Evolutionary conservation across 2,329 filamentous ascomycete species (phyloP).

Genomic region (Cercospora brassicicola): DNA sequence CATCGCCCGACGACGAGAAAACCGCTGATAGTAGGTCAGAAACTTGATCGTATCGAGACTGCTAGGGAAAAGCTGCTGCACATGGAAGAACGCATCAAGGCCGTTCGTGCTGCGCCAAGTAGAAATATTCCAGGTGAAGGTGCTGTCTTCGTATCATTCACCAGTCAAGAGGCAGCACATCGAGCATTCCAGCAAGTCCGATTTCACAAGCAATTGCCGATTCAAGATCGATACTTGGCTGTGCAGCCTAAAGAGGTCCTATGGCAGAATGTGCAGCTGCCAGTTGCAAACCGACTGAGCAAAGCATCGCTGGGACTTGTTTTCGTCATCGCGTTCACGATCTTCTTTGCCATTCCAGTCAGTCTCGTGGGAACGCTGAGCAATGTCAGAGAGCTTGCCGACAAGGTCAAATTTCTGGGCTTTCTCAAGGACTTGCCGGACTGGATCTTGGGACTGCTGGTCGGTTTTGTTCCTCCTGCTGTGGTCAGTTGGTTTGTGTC

Average conservation of each 20-base stretch:
- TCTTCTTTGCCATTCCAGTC: slow-evolving; percentile 42
- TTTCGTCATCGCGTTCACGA: slow-evolving; percentile 39
- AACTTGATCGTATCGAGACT: slow-evolving; percentile 92
- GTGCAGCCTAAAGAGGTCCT: slow-evolving; percentile 50
- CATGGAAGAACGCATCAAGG: slow-evolving; percentile 67
- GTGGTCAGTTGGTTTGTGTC: slow-evolving; percentile 38
- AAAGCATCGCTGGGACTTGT: slow-evolving; percentile 35
- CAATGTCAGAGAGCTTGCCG: slow-evolving; percentile 38
- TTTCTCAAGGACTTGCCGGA: slow-evolving; percentile 38
- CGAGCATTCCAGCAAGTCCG: slow-evolving; percentile 66
- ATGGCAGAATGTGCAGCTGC: slow-evolving; percentile 49
- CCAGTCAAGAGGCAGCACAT: slow-evolving; percentile 78
- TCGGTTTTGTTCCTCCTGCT: slow-evolving; percentile 37
- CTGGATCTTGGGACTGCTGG: slow-evolving; percentile 35
- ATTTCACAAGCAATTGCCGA: slow-evolving; percentile 37
- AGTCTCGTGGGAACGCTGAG: slow-evolving; percentile 39
- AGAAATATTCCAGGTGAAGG: slow-evolving; percentile 64
- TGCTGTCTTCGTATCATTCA: slow-evolving; percentile 86
- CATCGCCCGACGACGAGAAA: slow-evolving; percentile 65
- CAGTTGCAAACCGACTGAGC: slow-evolving; percentile 31
- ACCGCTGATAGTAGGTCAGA: slow-evolving; percentile 70
- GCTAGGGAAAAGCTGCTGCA: slow-evolving; percentile 72
- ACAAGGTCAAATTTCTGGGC: slow-evolving; percentile 32
- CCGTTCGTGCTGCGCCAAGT: slow-evolving; percentile 55
- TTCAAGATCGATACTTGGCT: slow-evolving; percentile 46